phyloP scores from a whole-genome alignment of 169 alveolate genomes.

The Eimeria acervulina region DNA sequence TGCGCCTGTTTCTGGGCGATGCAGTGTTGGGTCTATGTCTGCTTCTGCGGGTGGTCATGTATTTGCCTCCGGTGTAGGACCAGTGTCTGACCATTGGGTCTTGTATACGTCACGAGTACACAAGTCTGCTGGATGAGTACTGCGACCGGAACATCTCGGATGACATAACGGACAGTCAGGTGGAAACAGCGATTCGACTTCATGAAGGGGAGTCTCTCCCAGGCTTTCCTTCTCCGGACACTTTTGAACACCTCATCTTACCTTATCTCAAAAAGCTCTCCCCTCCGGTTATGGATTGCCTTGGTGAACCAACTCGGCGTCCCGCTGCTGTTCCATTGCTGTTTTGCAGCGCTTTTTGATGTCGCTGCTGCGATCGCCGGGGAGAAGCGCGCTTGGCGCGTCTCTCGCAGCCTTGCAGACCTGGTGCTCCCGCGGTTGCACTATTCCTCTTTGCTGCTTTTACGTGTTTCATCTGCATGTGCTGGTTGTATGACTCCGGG shows the following conservation, averaged over 20 bases:
- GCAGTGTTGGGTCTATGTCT: background rate
- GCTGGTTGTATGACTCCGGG: background rate
- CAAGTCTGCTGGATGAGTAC: slow-evolving; percentile 95
- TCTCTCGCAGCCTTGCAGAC: background rate
- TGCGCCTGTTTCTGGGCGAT: background rate
- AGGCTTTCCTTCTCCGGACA: slow-evolving; percentile 99
- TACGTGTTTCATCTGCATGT: background rate
- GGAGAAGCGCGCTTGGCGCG: background rate
- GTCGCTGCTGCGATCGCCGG: background rate
- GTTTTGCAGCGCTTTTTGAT: background rate
- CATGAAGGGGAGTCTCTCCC: slow-evolving; percentile 99
- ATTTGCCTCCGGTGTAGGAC: background rate
- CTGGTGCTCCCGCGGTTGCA: background rate
- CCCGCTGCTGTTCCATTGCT: background rate
- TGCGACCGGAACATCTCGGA: slow-evolving; percentile 90
- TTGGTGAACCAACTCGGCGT: slow-evolving; percentile 81
- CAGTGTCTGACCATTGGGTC: slow-evolving; percentile 70
- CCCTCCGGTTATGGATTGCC: slow-evolving; percentile 93
- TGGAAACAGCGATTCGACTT: slow-evolving; percentile 97
- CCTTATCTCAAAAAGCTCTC: slow-evolving; percentile 97
- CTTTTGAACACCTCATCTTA: slow-evolving; percentile 96
- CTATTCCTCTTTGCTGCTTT: background rate
- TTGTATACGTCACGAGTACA: slow-evolving; percentile 90
- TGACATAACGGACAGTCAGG: slow-evolving; percentile 92
- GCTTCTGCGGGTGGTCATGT: background rate